phyloP scores from a whole-genome alignment of 2,329 filamentous ascomycete genomes.

The Achaetomium macrosporum region DNA sequence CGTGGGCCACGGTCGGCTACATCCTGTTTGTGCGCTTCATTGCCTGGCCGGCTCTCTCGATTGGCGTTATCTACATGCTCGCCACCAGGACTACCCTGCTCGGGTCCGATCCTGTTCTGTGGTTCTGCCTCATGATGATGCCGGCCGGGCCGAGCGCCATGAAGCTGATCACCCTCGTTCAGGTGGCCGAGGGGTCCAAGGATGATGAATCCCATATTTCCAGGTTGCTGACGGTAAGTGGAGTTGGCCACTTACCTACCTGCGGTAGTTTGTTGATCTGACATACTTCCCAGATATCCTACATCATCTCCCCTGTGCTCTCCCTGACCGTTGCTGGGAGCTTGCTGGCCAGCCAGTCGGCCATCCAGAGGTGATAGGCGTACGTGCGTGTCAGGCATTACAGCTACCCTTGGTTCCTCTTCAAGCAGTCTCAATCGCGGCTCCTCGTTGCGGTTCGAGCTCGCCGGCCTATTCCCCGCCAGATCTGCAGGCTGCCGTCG shows the following conservation, averaged over 20 bases:
- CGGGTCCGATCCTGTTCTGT: slow-evolving; percentile 55
- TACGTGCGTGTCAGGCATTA: not conserved
- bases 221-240: slow-evolving; percentile 32
- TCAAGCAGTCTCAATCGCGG: no score
- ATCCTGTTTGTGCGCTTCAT: slow-evolving; percentile 53
- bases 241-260: no score
- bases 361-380: slow-evolving; percentile 14
- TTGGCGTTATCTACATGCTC: slow-evolving; percentile 49
- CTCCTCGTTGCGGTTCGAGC: no score
- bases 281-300: slow-evolving; percentile 18
- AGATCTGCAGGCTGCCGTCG: no score
- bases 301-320: slow-evolving; percentile 22
- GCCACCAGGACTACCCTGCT: slow-evolving; percentile 48
- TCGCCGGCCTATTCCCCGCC: no score
- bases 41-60: slow-evolving; percentile 53
- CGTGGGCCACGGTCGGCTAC: slow-evolving; percentile 44
- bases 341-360: slow-evolving; percentile 17
- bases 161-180: slow-evolving; percentile 41
- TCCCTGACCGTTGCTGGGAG: slow-evolving; percentile 22
- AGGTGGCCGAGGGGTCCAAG: slow-evolving; percentile 36
- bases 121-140: slow-evolving; percentile 53
- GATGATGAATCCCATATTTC: slow-evolving; percentile 39
- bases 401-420: no score
- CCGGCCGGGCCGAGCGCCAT: slow-evolving; percentile 42
- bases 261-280: not conserved